Evolutionary conservation across 495 filamentous ascomycete genomes (phyloP), one percentile per base, ranked within the genome.

Genomic region (Hypoxylon crocopeplum): DNA sequence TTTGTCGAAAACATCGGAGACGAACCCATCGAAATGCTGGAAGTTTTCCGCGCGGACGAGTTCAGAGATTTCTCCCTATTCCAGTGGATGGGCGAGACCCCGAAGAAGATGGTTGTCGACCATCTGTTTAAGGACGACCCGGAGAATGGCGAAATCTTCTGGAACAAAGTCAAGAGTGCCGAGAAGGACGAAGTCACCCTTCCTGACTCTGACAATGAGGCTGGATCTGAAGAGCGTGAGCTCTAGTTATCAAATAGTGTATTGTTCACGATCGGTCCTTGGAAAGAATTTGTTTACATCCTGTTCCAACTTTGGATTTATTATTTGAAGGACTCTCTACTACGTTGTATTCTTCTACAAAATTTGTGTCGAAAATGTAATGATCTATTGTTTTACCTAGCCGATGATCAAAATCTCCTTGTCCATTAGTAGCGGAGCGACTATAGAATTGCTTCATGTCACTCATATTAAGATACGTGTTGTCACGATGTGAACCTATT

Each of bases 61-160:
- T 85, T 85, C 55, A 71, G 78, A 30, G 86, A 88, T 48, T 86
- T 89, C 61, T 84, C 80, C 3, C 72, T 88, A 12, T 85, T 86
- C 64, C 84, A 89, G 69, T 89, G 86, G 86, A 66, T 89, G 62
- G 86, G 84, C 3, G 82, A 86, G 74, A 86, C 84, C 11, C 86
- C 86, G 17, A 72, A 78, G 68, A 67, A 79, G 34, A 73, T 86
- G 71, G 85, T 88, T 17, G 75, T 76, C 17, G 86, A 88, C 41
- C 80, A 84, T 59, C 48, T 89, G 12, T 89, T 88, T 66, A 64
- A 74, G 20, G 72, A 75, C 17, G 80, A 87, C 53, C 70, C 75
- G 12, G 73, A 82, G 62, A 75, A 75, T 0, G 82, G 80, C 12
- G 72, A 82, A 59, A 79, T 75, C 48, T 88, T 88, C 56, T 70